Evolutionary conservation across 257 asterid species (phyloP).

Genomic region (Salvia splendens): DNA sequence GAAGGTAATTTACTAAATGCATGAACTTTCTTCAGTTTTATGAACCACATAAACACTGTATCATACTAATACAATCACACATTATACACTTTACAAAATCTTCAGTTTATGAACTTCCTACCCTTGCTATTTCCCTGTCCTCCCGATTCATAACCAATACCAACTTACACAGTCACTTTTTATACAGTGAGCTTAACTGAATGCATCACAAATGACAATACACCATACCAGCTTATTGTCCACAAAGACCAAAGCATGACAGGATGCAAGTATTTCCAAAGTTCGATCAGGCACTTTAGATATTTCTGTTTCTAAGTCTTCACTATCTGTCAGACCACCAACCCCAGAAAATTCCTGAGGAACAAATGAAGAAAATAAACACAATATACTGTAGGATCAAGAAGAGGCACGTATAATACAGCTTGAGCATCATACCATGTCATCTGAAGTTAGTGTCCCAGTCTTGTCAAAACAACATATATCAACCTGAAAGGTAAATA

Average conservation of each 20-base stretch:
- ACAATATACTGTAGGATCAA: slow-evolving; percentile 22
- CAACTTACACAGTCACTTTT: slow-evolving; percentile 9
- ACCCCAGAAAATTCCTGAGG: slow-evolving; percentile 94
- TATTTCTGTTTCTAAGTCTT: slow-evolving; percentile 66
- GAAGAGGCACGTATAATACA: slow-evolving; percentile 25
- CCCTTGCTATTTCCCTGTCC: neutral
- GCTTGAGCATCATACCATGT: slow-evolving; percentile 69
- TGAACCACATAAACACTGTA: slow-evolving; percentile 5
- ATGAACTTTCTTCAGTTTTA: neutral
- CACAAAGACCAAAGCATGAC: slow-evolving; percentile 98
- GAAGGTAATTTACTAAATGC: neutral
- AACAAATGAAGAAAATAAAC: slow-evolving; percentile 24
- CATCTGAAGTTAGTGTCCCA: slow-evolving; percentile 97
- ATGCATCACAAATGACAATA: slow-evolving; percentile 10
- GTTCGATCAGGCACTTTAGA: slow-evolving; percentile 70
- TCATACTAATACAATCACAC: neutral
- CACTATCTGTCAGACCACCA: slow-evolving; percentile 85
- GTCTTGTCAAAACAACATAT: slow-evolving; percentile 99
- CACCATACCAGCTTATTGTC: slow-evolving; percentile 90
- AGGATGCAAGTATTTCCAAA: slow-evolving; percentile 90
- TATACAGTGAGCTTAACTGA: slow-evolving; percentile 10
- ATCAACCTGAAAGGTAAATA: slow-evolving; percentile 71
- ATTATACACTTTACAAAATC: neutral
- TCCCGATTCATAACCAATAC: neutral
- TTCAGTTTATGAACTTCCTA: neutral